These are phyloP conservation scores for Peronospora destructor DNA, from an alignment of 352 stramenopile species.

Conservation along the genomic window DNA sequence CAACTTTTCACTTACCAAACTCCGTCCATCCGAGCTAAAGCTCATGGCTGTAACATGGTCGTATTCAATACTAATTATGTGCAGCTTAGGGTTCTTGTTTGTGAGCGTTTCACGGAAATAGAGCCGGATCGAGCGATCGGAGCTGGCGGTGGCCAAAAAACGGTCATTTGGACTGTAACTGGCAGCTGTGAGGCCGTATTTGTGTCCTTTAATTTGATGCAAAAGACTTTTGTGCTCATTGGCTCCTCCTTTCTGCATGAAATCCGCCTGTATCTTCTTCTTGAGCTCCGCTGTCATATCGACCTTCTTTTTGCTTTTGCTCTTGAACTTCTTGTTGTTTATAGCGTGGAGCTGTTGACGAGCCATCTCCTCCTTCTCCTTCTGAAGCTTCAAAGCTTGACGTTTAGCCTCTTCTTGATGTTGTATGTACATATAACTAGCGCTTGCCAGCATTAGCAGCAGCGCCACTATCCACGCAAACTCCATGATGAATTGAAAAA, in stretches of 20 bases:
- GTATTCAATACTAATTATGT: constrained; percentile 73
- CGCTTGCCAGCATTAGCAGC: constrained; percentile 44
- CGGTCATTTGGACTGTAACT: constrained; percentile 72
- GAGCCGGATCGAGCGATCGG: constrained; percentile 65
- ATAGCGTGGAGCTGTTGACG: constrained; percentile 37
- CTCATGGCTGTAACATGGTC: constrained; percentile 67
- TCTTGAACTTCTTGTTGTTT: constrained; percentile 52
- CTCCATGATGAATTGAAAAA: constrained; percentile 22
- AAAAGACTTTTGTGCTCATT: constrained; percentile 37
- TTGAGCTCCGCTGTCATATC: constrained; percentile 70
- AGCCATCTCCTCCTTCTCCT: constrained; percentile 48
- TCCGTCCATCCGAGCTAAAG: constrained; percentile 73
- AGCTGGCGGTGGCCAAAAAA: constrained; percentile 70
- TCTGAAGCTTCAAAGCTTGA: constrained; percentile 31
- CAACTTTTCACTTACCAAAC: constrained; percentile 28
- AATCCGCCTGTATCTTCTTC: constrained; percentile 31
- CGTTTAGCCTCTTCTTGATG: constrained; percentile 40
- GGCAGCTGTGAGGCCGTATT: constrained; percentile 52
- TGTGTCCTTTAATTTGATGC: constrained; percentile 63
- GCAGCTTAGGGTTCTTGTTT: constrained; percentile 52
- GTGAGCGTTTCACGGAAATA: constrained; percentile 58
- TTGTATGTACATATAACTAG: constrained; percentile 56
- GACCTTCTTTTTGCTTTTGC: constrained; percentile 53
- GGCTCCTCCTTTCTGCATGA: constrained; percentile 8
- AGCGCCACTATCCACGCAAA: constrained; percentile 51